Evolutionary conservation across 2,329 filamentous ascomycete genomes (phyloP).

Genomic region (Epichloe baconii): DNA sequence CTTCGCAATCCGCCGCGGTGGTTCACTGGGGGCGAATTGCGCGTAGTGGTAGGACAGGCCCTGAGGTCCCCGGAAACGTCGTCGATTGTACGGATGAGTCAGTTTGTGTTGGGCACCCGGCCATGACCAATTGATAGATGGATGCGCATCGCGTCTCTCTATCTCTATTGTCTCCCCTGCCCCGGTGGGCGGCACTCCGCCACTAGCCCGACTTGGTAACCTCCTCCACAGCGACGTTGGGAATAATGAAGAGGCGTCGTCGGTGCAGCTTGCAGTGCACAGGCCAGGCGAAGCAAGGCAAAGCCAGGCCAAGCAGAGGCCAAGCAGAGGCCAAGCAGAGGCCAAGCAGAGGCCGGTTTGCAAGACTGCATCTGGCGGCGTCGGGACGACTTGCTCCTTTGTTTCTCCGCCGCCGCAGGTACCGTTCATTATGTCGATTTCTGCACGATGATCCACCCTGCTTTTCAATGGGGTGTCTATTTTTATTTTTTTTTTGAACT

Average conservation of each 20-base stretch:
- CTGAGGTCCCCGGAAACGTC: not conserved
- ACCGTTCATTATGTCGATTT: slow-evolving; percentile 16
- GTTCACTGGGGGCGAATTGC: not conserved
- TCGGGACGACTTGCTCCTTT: slow-evolving; percentile 7
- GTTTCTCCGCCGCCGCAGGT: slow-evolving; percentile 17
- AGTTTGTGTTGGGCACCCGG: not conserved
- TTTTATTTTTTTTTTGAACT: not conserved
- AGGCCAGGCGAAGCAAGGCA: slow-evolving; percentile 4
- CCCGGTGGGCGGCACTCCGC: slow-evolving; percentile 3
- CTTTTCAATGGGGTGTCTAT: not conserved
- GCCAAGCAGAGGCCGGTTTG: no score
- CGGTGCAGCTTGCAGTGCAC: slow-evolving; percentile 5
- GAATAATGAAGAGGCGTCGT: not conserved
- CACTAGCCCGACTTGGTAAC: slow-evolving; percentile 5
- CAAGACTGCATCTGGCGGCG: slow-evolving; percentile 1
- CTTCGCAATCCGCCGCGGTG: not conserved
- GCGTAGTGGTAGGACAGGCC: not conserved
- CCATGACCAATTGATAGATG: not conserved
- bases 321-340: no score
- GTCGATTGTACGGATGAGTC: not conserved
- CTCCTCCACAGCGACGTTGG: not conserved
- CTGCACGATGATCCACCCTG: slow-evolving; percentile 16
- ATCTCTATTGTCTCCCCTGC: slow-evolving; percentile 7
- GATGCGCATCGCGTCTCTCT: not conserved
- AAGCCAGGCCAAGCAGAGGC: not conserved